A percentile compares a stretch with the other conserved stretches of the same genome.
Evolutionary conservation across 2,329 filamentous ascomycete species (phyloP).

Genomic region (Stagonosporopsis vannaccii): DNA sequence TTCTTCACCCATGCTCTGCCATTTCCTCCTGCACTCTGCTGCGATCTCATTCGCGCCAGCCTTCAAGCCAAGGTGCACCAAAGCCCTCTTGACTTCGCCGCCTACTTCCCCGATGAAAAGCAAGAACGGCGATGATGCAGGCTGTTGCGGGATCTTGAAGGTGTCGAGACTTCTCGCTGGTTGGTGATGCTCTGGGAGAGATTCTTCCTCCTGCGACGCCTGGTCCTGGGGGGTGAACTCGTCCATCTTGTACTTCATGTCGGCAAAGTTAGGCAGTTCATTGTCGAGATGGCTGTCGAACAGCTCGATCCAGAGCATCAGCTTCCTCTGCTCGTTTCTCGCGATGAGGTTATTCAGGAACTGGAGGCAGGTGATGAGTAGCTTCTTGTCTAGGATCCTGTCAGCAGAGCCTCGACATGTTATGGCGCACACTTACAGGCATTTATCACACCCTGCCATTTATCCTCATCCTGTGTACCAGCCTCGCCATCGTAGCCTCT

Average conservation of each 20-base stretch:
- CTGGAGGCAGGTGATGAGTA: constrained; percentile 71
- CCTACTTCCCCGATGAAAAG: constrained; percentile 51
- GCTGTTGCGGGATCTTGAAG: constrained; percentile 48
- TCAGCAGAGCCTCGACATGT: constrained; percentile 9
- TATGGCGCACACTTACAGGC: constrained; percentile 50
- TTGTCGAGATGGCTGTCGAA: constrained; percentile 64
- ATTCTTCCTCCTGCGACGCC: constrained; percentile 17
- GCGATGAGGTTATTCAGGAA: constrained; percentile 72
- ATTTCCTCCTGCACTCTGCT: constrained; percentile 49
- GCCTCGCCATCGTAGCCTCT: constrained; percentile 70
- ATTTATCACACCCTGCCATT: constrained; percentile 71
- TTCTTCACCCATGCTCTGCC: constrained; percentile 50
- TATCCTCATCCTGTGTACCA: constrained; percentile 67
- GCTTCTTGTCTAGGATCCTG: constrained; percentile 60
- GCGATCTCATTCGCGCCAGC: constrained; percentile 52
- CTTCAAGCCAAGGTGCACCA: constrained; percentile 47
- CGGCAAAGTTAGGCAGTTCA: constrained; percentile 46
- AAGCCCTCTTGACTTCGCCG: constrained; percentile 48
- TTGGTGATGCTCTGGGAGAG: constrained; percentile 16
- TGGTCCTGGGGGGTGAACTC: constrained; percentile 35
- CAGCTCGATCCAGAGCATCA: constrained; percentile 70
- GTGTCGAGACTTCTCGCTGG: constrained; percentile 37
- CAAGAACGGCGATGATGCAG: constrained; percentile 50
- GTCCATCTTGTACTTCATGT: constrained; percentile 49
- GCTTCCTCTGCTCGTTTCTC: constrained; percentile 69